phyloP scores from a whole-genome alignment of 768 basidiomycete species.

The Arthromyces matolae region DNA sequence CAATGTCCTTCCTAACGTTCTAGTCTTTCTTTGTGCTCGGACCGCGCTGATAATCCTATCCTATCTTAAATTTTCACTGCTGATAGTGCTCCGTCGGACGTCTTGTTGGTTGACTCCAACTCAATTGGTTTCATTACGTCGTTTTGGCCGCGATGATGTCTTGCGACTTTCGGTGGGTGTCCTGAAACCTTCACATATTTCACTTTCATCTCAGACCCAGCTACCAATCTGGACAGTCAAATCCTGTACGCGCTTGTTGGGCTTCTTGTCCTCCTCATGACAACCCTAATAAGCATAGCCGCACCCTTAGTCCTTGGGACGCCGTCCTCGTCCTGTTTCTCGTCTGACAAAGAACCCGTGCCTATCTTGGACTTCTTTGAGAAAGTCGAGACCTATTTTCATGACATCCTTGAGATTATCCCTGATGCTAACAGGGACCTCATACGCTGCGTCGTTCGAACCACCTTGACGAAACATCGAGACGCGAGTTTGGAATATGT shows the following conservation, averaged over 20 bases:
- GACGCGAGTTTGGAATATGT: conserved; percentile 50
- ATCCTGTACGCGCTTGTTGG: neutral
- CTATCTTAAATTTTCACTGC: no score
- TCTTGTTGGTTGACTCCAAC: neutral
- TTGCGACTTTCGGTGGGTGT: neutral
- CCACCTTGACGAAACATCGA: conserved; percentile 32
- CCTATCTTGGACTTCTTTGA: neutral
- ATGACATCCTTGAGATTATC: conserved; percentile 61
- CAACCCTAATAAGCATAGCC: neutral
- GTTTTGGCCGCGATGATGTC: neutral
- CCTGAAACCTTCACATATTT: neutral
- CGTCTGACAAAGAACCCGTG: neutral
- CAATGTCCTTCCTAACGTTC: no score
- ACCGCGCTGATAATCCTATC: no score
- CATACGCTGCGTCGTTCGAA: conserved; percentile 43
- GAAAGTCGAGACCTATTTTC: conserved; percentile 25
- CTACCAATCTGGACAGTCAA: conserved; percentile 1
- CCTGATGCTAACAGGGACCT: conserved; percentile 64
- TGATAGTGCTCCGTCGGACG: no score
- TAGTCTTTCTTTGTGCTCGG: no score
- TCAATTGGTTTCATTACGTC: conserved; percentile 2
- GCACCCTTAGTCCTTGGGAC: conserved; percentile 2
- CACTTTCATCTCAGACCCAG: no score
- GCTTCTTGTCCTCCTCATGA: conserved; percentile 1
- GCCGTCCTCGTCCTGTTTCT: neutral